Conservation (phyloP, 345 rosid species). For the Luvunga scandens region DNA sequence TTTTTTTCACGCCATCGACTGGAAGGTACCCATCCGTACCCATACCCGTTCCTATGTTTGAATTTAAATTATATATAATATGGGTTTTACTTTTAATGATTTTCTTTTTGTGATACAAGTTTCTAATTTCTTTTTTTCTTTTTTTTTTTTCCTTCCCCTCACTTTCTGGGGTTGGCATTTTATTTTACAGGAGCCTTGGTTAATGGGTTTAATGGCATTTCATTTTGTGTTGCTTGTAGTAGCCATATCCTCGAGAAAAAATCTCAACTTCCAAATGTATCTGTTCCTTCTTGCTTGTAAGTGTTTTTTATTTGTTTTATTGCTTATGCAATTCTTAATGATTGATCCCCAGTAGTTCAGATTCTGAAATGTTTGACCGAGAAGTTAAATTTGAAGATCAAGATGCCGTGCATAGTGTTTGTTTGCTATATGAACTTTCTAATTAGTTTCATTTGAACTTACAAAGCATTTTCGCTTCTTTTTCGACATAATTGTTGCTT, state of each 20-base stretch:
- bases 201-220: constrained; percentile 62
- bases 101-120: not conserved
- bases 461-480: not conserved
- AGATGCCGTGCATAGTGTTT: not conserved
- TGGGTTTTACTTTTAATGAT: not conserved
- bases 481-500: too few relatives aligned
- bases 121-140: not conserved
- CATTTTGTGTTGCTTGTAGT: constrained; percentile 53
- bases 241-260: constrained; percentile 57
- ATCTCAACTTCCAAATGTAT: constrained; percentile 78
- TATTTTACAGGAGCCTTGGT: constrained; percentile 73
- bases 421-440: not conserved
- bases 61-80: too few relatives aligned
- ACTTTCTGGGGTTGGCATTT: not conserved
- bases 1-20: constrained; percentile 84
- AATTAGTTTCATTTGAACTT: not conserved
- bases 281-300: constrained; percentile 78
- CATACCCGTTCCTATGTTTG: not conserved
- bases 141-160: too few relatives aligned
- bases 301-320: constrained; percentile 15
- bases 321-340: not conserved
- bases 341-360: not conserved
- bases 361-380: not conserved
- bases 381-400: too few relatives aligned
- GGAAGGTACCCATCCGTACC: constrained; percentile 52